Evolutionary conservation across 768 basidiomycete genomes (phyloP), one percentile per base, ranked within the genome.

Genomic region (Royoungia palumana): DNA sequence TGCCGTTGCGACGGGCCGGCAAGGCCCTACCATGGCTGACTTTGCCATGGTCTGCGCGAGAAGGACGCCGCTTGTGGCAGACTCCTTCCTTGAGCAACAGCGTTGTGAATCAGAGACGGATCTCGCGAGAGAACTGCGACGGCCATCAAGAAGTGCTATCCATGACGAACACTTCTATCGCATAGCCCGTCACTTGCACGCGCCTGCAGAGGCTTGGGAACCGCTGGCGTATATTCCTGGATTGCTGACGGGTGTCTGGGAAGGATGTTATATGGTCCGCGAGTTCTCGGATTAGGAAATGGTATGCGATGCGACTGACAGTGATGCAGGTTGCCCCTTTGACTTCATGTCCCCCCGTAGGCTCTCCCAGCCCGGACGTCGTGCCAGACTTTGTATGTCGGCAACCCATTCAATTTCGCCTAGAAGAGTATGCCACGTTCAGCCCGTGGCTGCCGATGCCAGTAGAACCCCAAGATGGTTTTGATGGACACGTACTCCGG

Each of bases 211-310:
- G 11, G 57, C 57, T 50, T 54, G 58, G 51, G 62, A 63, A 48
- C 57, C 53, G n/a, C 58, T 61, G 41, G 54, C 61, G 21, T 73
- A 72, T 55, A 58, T 67, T 56, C 73, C 75, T 34, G 79, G 78
- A 16, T 62, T 71, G 28, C 69, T 84, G 46, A 69, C 77, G 24
- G 82, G 81, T 4, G 58, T 76, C 50, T 85, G 83, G 83, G 76
- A 83, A 65, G 83, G 83, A 1, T 70, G 69, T 40, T 79, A 75
- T 59, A 79, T 79, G 78, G 83, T 82, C 55, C 60, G 70, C 59
- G 40, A 47, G 36, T 54, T 53, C 34, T 65, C 13, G 40, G 36
- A 56, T 61, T 56, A 35, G 40, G 53, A 44, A 40, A 39, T 45
- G 39, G 38, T 41, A 16, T 42, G 39, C 43, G 40, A 44, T 17